Base-by-base conservation (phyloP, 352 stramenopile genomes). In the Phytophthora sojae region DNA sequence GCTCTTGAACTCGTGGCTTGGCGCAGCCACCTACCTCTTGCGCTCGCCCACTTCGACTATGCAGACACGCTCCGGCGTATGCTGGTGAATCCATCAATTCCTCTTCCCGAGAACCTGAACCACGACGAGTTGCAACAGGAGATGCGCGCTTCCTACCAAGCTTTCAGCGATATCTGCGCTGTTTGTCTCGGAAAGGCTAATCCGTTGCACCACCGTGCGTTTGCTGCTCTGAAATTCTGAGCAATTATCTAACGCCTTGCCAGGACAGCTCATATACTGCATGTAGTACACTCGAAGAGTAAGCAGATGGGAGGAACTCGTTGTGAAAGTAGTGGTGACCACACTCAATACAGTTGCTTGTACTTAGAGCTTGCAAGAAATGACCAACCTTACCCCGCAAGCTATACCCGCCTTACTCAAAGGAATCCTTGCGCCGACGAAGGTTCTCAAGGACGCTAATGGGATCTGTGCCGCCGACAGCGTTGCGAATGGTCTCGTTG, bases 371-470 rank as follows among this genome's bases (percentile, higher is more conserved):
- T 32, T 15, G 30, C 4, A 14, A 11, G 23, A n/a, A 49, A 19
- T 47, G 39, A 47, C 42, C 42, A 21, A 49, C 6, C 14, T 49
- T 21, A 21, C 42, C 42, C 7, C 26, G 4, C 4, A 15, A 39
- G 32, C 32, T 39, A 14, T 8, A 4, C 14, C 39, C 39, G 12
- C 14, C 51, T 73, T 71, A 93, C 71, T 90, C 69, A 67, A 92
- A 93, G 17, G 83, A 83, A 61, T 96, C 88, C 58, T 96, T 96
- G 29, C 81, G 85, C 1, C 79, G 80, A 7, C 89, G 89, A 44
- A 96, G 68, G 64, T 94, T 93, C 55, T 88, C 86, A 7, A 96
- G 79, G 52, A 96, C 89, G 45, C 86, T 93, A 52, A 95, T 69
- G 9, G 89, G 86, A 69, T 94, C 86, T 39, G 83, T 86, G 30